Evolutionary conservation across 495 filamentous ascomycete genomes (phyloP).

Genomic region (Aspergillus homomorphus): DNA sequence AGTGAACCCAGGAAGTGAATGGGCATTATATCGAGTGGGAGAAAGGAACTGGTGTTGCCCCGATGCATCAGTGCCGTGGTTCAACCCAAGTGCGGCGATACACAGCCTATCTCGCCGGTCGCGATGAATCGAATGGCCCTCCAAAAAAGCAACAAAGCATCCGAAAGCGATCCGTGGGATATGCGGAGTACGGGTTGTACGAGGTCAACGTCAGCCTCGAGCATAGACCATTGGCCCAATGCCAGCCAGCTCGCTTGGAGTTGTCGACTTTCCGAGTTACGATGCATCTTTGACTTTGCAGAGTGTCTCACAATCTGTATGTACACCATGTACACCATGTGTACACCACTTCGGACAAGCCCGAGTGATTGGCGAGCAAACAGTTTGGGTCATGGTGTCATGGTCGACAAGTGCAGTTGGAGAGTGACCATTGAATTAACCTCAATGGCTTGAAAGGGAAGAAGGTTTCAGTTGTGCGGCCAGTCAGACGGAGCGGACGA

Average conservation of each 20-base stretch:
- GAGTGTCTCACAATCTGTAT: not conserved
- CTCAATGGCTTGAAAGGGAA: not conserved
- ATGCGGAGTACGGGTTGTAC: not conserved
- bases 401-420: too few species aligned
- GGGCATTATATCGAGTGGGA: not conserved
- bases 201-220: conserved; percentile 1
- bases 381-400: not conserved
- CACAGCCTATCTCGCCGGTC: not conserved
- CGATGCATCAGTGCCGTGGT: not conserved
- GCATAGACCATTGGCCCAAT: not conserved
- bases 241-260: not conserved
- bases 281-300: not conserved
- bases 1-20: not conserved
- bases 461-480: not conserved
- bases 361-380: not conserved
- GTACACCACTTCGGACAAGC: not conserved
- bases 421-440: not conserved
- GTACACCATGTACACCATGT: not conserved
- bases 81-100: not conserved
- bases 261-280: not conserved
- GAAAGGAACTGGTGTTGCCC: not conserved
- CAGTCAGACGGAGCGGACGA: not conserved
- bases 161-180: not conserved
- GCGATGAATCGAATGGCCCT: not conserved
- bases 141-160: not conserved